These are phyloP conservation scores for Cystobasidium slooffiae DNA, from an alignment of 1,284 basidiomycete genomes.

Conservation along the genomic window DNA sequence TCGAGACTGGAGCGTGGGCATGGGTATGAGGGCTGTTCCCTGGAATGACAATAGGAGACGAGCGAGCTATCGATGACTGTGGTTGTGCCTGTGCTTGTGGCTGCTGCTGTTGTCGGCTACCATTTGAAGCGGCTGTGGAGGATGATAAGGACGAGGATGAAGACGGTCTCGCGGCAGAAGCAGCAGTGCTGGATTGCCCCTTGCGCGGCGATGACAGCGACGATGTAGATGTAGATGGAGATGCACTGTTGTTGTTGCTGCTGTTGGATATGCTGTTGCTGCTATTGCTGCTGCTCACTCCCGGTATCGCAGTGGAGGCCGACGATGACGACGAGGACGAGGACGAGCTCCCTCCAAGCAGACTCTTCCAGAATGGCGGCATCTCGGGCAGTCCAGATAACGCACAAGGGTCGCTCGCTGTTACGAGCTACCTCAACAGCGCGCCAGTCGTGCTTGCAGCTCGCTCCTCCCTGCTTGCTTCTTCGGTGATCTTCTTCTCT, in stretches of 20 bases:
- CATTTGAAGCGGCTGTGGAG: not conserved
- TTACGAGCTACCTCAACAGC: not conserved
- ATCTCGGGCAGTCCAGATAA: not conserved
- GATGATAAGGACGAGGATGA: not conserved
- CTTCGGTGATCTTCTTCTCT: not conserved
- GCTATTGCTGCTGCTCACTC: not conserved
- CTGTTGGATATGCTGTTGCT: not conserved
- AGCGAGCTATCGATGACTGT: not conserved
- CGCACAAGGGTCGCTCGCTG: not conserved
- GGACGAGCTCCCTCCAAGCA: slow-evolving; percentile 35
- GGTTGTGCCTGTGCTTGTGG: slow-evolving; percentile 3
- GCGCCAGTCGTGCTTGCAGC: not conserved
- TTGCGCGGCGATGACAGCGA: not conserved
- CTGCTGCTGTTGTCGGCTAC: not conserved
- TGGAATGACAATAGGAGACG: not conserved
- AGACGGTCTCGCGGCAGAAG: not conserved
- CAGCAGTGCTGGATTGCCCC: not conserved
- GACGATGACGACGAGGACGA: slow-evolving; percentile 14
- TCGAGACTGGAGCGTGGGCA: not conserved
- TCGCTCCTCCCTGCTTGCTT: not conserved
- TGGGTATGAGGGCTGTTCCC: slow-evolving; percentile 4
- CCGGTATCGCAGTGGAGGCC: not conserved
- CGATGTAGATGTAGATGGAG: too few species aligned
- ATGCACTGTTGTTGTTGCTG: not conserved
- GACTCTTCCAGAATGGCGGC: slow-evolving; percentile 36